phyloP scores from a whole-genome alignment of 202 grass and related monocot genomes.

The Schoenoplectus tabernaemontani region DNA sequence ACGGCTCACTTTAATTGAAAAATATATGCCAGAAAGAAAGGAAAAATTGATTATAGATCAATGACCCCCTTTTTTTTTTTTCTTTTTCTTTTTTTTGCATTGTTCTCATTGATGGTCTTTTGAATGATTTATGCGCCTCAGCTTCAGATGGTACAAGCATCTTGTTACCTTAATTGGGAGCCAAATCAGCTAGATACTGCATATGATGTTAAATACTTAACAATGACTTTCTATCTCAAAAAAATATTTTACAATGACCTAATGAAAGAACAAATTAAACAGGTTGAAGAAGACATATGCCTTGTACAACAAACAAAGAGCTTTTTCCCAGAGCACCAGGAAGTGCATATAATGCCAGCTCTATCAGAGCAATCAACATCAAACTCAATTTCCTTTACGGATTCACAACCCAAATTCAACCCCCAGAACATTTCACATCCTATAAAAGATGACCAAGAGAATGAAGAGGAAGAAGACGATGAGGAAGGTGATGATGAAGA shows the following conservation, averaged over 20 bases:
- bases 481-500: conserved; percentile 9
- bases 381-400: conserved; percentile 29
- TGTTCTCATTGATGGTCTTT: background rate
- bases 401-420: conserved; percentile 13
- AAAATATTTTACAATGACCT: background rate
- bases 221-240: too few relatives aligned
- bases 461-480: conserved; percentile 27
- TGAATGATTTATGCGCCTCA: background rate
- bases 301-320: conserved; percentile 51
- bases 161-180: background rate
- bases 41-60: background rate
- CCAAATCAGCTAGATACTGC: background rate
- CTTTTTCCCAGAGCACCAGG: conserved; percentile 50
- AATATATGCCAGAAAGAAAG: background rate
- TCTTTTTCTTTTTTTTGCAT: background rate
- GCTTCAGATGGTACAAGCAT: background rate
- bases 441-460: conserved; percentile 4
- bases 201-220: background rate
- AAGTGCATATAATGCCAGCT: conserved; percentile 36
- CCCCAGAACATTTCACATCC: conserved; percentile 10
- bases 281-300: conserved; percentile 70
- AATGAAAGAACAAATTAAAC: conserved; percentile 1
- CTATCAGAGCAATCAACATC: conserved; percentile 71
- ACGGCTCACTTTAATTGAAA: background rate
- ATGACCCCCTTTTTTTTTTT: background rate